phyloP scores from a whole-genome alignment of 2,329 filamentous ascomycete species.

The Aspergillus jensenii region DNA sequence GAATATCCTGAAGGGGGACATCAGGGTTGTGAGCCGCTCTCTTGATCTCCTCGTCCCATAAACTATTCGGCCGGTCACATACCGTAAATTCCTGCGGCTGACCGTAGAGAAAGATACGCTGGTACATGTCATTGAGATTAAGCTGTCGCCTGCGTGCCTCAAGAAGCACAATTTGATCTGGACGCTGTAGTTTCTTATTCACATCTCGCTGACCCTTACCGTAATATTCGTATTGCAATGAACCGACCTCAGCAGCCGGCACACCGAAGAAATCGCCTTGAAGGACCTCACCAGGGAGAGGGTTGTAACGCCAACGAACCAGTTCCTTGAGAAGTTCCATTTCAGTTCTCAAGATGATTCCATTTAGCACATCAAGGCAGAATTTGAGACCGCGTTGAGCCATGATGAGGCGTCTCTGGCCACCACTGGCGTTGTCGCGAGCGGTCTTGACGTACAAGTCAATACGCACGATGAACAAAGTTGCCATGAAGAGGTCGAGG shows the following conservation, averaged over 20 bases:
- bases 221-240: constrained; percentile 40
- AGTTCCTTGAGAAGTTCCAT: constrained; percentile 58
- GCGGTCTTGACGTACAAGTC: constrained; percentile 64
- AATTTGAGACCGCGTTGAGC: constrained; percentile 57
- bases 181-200: constrained; percentile 49
- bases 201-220: constrained; percentile 9
- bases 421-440: constrained; percentile 50
- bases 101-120: constrained; percentile 53
- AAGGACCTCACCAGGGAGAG: constrained; percentile 22
- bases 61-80: neutral
- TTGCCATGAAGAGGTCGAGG: constrained; percentile 60
- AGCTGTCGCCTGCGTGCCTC: constrained; percentile 48
- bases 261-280: constrained; percentile 51
- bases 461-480: constrained; percentile 70
- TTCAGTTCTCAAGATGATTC: constrained; percentile 47
- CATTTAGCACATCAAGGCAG: constrained; percentile 60
- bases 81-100: neutral
- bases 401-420: constrained; percentile 59
- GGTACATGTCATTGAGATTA: constrained; percentile 41
- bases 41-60: constrained; percentile 11
- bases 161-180: constrained; percentile 59
- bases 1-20: neutral
- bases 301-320: constrained; percentile 57
- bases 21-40: neutral
- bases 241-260: constrained; percentile 53